Base-by-base conservation (phyloP, 2,329 filamentous ascomycete species). In the Botrytis fragariae region DNA sequence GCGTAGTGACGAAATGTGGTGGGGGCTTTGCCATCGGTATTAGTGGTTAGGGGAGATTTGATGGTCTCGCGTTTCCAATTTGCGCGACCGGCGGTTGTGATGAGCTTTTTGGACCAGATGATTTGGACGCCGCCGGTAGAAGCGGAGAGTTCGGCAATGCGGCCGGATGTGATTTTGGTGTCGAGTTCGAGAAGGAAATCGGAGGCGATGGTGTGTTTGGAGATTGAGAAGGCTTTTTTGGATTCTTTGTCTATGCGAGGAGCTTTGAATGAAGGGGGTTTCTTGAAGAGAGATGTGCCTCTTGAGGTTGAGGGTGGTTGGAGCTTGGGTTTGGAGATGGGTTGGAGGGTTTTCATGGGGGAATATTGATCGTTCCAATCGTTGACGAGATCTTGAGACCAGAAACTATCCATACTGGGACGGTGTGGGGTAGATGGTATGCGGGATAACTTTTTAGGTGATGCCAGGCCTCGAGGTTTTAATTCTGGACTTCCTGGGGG, bases 61-160 rank as follows among this genome's bases (percentile, higher is more conserved):
- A 86, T 81, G 20, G 86, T 87, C 78, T 91, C 90, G 35, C 88
- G 86, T 76, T 87, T 89, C 91, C 92, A 94, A 78, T 89, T 91
- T 42, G 92, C 92, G 59, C 92, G 87, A 0, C 93, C 93, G 22
- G 93, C 93, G 0, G 93, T 95, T 1, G 91, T 92, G 79, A 91
- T 92, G 69, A 96, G 87, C n/a, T 89, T 93, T 77, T 92, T 93
- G 74, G 87, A 90, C 93, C 93, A 96, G 61, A 88, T 82, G 54
- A 95, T 85, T 72, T 88, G 87, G 64, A 95, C 86, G 1, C 93
- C 93, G 29, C 93, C 92, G 0, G 92, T 92, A 0, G 85, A 82
- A 3, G 85, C 84, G 0, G 92, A 85, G 32, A 94, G 84, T 37
- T 84, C 78, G 1, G 84, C 81, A 12, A 96, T 87, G 74, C 86